Base-by-base conservation (phyloP, 495 filamentous ascomycete species). In the Penicillium crystallinum region DNA sequence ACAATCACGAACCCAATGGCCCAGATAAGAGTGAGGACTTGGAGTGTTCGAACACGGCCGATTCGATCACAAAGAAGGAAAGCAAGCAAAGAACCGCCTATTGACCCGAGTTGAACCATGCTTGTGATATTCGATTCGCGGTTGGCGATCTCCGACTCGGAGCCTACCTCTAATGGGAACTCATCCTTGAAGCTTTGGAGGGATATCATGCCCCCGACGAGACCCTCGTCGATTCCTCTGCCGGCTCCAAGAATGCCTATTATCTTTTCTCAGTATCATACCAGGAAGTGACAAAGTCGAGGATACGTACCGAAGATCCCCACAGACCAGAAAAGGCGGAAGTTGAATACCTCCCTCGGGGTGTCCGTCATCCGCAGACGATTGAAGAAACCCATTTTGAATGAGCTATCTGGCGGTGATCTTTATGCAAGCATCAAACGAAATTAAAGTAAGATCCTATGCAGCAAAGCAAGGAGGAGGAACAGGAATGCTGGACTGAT, bases 221-320 rank as follows among this genome's bases (percentile, higher is more conserved):
- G 66, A n/a, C 81, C 81, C 56, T 84, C 81, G 49, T 84, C 81
- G 10, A 84, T 68, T n/a, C 81, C 81, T 34, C 81, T 73, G 17
- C 80, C 80, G 12, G 81, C 81, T 46, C 81, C 81, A 42, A 83
- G 74, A 5, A 82, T 72, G 36, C 79, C 79, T 49, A 78, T 44
- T 0, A 34, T 38, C 8, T 12, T 30, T 29, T 14, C 3, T 37
- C 9, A 38, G 22, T 12, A 10, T 0, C 0, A 19, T 9, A 1
- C 3, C 33, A 30, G 0, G 18, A 8, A 29, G 14, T 22, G 9
- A 5, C 1, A 10, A 4, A 12, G 23, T 27, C 23, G 9, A 6
- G 21, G 3, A 31, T 29, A 18, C 52, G 29, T 25, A 50, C 81
- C 80, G 6, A 77, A 77, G 44, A 79, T 34, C 33, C 78, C 78